Evolutionary conservation across 83 land plant species (phyloP).

Genomic region (Picea mariana): DNA sequence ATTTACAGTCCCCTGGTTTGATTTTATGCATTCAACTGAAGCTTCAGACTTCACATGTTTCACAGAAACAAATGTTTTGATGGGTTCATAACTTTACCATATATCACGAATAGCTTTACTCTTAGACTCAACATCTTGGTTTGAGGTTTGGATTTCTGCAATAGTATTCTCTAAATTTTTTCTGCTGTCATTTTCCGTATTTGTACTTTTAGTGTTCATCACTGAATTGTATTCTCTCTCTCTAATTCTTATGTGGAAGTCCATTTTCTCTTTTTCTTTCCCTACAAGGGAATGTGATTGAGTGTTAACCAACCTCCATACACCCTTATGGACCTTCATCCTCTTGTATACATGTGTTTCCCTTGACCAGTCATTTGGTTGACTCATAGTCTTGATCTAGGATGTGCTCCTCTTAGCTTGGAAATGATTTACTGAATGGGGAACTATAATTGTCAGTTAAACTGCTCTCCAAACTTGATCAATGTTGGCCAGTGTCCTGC

Average conservation of each 20-base stretch:
- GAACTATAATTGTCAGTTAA: constrained; percentile 1
- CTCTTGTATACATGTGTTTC: no score
- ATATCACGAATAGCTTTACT: background rate
- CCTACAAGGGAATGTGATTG: background rate
- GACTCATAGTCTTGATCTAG: background rate
- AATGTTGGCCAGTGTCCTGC: background rate
- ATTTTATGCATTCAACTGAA: constrained; percentile 7
- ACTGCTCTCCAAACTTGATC: constrained; percentile 13
- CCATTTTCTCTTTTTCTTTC: background rate
- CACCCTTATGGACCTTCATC: no score
- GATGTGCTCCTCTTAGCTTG: background rate
- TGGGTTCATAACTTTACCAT: background rate
- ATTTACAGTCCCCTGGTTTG: background rate
- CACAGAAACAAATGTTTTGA: background rate
- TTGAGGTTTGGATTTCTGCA: background rate
- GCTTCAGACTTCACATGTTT: constrained; percentile 8
- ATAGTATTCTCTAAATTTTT: background rate
- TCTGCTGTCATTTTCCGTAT: background rate
- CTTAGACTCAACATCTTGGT: background rate
- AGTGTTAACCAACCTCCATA: no score
- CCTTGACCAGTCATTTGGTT: no score
- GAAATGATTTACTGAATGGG: constrained; percentile 4
- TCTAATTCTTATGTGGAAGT: background rate
- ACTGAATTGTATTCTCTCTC: background rate
- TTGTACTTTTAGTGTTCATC: background rate